A percentile compares a stretch with the other conserved stretches of the same genome.
phyloP scores from a whole-genome alignment of 2,329 filamentous ascomycete genomes.

The Neofusicoccum ribis region DNA sequence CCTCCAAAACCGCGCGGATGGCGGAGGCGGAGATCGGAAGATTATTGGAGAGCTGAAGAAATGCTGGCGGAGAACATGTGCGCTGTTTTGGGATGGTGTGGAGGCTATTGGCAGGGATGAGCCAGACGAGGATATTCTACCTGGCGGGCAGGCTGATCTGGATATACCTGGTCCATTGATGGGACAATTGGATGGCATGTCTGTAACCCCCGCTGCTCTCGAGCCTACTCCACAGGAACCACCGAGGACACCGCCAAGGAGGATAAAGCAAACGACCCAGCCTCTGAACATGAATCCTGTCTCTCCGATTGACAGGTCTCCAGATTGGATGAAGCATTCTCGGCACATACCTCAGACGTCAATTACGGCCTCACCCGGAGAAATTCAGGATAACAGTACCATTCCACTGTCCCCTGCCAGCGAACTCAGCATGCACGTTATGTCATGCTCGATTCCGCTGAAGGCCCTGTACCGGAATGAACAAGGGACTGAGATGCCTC shows the following conservation, averaged over 20 bases:
- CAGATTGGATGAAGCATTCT: slow-evolving; percentile 25
- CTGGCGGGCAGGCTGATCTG: slow-evolving; percentile 68
- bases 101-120: slow-evolving; percentile 62
- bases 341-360: slow-evolving; percentile 41
- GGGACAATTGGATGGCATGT: neutral
- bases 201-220: neutral
- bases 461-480: slow-evolving; percentile 35
- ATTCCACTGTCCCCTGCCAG: slow-evolving; percentile 48
- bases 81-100: slow-evolving; percentile 80
- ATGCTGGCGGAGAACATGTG: slow-evolving; percentile 91
- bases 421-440: slow-evolving; percentile 56
- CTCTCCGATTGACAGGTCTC: neutral
- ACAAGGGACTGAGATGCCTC: slow-evolving; percentile 39
- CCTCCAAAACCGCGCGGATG: slow-evolving; percentile 52
- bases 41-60: slow-evolving; percentile 94
- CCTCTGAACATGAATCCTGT: neutral
- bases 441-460: slow-evolving; percentile 61
- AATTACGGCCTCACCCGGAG: slow-evolving; percentile 34
- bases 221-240: neutral
- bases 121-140: slow-evolving; percentile 67
- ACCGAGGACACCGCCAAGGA: slow-evolving; percentile 11
- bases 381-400: slow-evolving; percentile 27
- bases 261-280: neutral
- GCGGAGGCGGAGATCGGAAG: slow-evolving; percentile 69
- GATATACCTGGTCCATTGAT: neutral